These are phyloP conservation scores for Quercus tomentella DNA, from an alignment of 331 rosid genomes.

Conservation along the genomic window DNA sequence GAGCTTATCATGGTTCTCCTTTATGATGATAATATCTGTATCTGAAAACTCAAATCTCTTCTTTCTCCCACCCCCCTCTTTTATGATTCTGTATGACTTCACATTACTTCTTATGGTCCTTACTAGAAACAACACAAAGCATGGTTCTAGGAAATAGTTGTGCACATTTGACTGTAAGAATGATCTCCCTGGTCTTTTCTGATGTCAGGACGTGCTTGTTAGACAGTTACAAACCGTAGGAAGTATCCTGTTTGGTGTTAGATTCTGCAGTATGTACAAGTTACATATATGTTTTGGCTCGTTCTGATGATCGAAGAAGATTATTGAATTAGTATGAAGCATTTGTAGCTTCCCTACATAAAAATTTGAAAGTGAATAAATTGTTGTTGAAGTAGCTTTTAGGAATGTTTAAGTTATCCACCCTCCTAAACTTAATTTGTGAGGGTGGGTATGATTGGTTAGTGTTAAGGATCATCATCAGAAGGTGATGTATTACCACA, in stretches of 20 bases:
- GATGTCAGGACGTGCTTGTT: too few species aligned
- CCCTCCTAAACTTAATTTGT: background rate
- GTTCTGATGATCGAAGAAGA: background rate
- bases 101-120: background rate
- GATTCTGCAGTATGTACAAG: background rate
- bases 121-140: background rate
- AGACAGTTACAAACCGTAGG: background rate
- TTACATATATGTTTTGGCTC: background rate
- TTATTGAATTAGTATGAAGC: background rate
- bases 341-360: background rate
- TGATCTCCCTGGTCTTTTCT: background rate
- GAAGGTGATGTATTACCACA: background rate
- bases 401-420: background rate
- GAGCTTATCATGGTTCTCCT: background rate
- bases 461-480: background rate
- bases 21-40: conserved; percentile 2
- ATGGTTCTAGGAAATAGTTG: background rate
- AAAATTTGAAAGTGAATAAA: background rate
- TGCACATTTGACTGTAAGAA: background rate
- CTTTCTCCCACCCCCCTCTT: too few species aligned
- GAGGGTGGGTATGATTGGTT: background rate
- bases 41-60: background rate
- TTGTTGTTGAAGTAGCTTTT: background rate
- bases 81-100: conserved; percentile 1
- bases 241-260: too few species aligned